Percentiles rank a stretch among this genome's conserved stretches.
These are phyloP conservation scores for Hericium coralloides DNA, from an alignment of 768 basidiomycete genomes.

Conservation along the genomic window DNA sequence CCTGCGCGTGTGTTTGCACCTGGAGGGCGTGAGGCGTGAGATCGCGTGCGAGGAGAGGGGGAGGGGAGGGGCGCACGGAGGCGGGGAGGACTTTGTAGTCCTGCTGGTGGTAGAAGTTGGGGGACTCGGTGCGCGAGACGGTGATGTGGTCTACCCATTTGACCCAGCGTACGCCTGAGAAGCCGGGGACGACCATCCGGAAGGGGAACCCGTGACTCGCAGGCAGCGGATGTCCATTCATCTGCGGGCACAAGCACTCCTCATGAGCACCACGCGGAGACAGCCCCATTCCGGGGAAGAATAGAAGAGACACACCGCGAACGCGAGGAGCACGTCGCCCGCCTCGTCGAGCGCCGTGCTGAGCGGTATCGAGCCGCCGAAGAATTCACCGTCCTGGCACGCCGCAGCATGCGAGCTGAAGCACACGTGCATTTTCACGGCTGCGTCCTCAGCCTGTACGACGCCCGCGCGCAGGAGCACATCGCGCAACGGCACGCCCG, in stretches of 20 bases:
- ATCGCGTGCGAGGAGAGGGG: not conserved
- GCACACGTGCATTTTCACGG: slow-evolving; percentile 36
- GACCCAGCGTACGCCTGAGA: slow-evolving; percentile 63
- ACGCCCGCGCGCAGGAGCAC: slow-evolving; percentile 13
- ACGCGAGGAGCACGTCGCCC: slow-evolving; percentile 51
- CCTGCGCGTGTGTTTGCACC: slow-evolving; percentile 17
- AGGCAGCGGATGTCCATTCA: slow-evolving; percentile 52
- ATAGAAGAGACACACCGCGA: slow-evolving; percentile 33
- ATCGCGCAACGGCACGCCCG: slow-evolving; percentile 14
- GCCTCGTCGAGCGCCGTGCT: slow-evolving; percentile 37
- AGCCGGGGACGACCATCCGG: slow-evolving; percentile 61
- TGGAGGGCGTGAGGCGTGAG: not conserved
- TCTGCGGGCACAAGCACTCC: slow-evolving; percentile 26
- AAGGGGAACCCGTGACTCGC: slow-evolving; percentile 59
- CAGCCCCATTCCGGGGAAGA: no score
- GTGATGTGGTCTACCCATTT: slow-evolving; percentile 65
- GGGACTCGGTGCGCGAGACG: slow-evolving; percentile 45
- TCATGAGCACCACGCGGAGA: no score
- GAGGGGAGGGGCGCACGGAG: not conserved
- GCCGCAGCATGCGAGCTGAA: slow-evolving; percentile 52
- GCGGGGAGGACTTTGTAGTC: slow-evolving; percentile 50
- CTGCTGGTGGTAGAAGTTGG: slow-evolving; percentile 62
- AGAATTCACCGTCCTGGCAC: slow-evolving; percentile 54
- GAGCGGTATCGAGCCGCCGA: slow-evolving; percentile 55
- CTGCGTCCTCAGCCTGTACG: slow-evolving; percentile 24